Base-by-base conservation (phyloP, 2,329 filamentous ascomycete species). In the Septoria linicola region DNA sequence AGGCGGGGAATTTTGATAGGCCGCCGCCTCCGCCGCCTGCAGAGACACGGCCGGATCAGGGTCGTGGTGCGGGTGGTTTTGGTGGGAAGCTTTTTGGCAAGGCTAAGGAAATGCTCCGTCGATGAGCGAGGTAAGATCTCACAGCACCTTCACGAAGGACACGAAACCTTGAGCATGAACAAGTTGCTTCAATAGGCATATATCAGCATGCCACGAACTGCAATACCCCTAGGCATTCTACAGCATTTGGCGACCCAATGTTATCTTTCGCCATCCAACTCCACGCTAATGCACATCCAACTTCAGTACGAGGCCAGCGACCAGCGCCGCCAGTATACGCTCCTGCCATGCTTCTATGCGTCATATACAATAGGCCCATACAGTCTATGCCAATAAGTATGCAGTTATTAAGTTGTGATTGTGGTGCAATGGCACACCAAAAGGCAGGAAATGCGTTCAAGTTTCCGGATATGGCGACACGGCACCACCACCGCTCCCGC, bases 391-490 rank as follows among this genome's bases (percentile, higher is more conserved):
- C 44, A 30, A 31, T 35, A 27, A 21, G 44, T 19, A 39, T 19
- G 19, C 35, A 47, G 34, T 17, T 14, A 13, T 6, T 37, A 3
- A 32, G 23, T 34, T 27, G 10, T 14, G 10, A 6, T 36, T 20
- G 30, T 17, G 17, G 21, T 11, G 19, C 3, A 35, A 13, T 25
- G 31, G 10, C 8, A 8, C 7, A 35, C 20, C 42, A 35, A 8
- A 6, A 13, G 30, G 19, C 34, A 11, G 31, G 17, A 20, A 13
- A 17, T 27, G n/a, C 16, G 16, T 23, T 40, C 23, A 59, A 25
- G 57, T 55, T 32, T 51, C 53, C 32, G 52, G 51, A 43, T 57
- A 57, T 17, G 52, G 57, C 27, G 55, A 52, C 32, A 51, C 53
- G n/a, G 51, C 44, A 16, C 44, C 44, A 30, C 44, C 39, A 17